Conservation (phyloP, 2,329 filamentous ascomycete species). For the Calonectria leucothoes region DNA sequence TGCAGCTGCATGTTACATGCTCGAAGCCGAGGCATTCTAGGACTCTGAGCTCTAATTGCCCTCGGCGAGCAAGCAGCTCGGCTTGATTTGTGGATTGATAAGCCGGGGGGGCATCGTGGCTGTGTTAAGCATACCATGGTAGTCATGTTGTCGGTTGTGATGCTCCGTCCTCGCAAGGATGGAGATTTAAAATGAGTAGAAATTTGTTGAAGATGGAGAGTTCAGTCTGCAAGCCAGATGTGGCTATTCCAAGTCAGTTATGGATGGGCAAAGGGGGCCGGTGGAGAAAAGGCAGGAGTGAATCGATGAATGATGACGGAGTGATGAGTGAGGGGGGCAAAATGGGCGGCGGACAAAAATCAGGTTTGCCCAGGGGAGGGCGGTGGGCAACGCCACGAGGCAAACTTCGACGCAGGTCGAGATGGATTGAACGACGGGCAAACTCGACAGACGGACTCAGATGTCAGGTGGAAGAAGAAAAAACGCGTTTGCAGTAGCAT, state of each 20-base stretch:
- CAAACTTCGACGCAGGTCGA: slow-evolving; percentile 38
- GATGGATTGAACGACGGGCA: slow-evolving; percentile 24
- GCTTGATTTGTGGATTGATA: not conserved
- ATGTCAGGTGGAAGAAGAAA: slow-evolving; percentile 15
- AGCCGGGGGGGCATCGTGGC: not conserved
- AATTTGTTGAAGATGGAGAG: slow-evolving; percentile 14
- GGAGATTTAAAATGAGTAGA: slow-evolving; percentile 23
- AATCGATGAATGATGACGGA: slow-evolving; percentile 27
- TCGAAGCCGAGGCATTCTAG: not conserved
- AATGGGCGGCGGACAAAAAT: slow-evolving; percentile 38
- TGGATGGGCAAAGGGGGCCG: slow-evolving; percentile 10
- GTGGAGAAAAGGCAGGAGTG: slow-evolving; percentile 11
- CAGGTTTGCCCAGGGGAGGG: slow-evolving; percentile 36
- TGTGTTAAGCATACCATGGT: slow-evolving; percentile 58
- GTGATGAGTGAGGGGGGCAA: slow-evolving; percentile 38
- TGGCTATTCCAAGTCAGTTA: slow-evolving; percentile 36
- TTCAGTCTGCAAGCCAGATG: slow-evolving; percentile 35
- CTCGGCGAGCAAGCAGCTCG: not conserved
- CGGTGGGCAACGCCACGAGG: slow-evolving; percentile 42
- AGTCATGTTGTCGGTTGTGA: slow-evolving; percentile 55
- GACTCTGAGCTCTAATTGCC: not conserved
- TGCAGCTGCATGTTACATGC: not conserved
- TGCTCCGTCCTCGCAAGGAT: slow-evolving; percentile 38
- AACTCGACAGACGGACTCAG: slow-evolving; percentile 14
- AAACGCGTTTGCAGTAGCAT: slow-evolving; percentile 11